Conservation (phyloP, 2,329 filamentous ascomycete genomes). For the Scortechinia acanthostroma region DNA sequence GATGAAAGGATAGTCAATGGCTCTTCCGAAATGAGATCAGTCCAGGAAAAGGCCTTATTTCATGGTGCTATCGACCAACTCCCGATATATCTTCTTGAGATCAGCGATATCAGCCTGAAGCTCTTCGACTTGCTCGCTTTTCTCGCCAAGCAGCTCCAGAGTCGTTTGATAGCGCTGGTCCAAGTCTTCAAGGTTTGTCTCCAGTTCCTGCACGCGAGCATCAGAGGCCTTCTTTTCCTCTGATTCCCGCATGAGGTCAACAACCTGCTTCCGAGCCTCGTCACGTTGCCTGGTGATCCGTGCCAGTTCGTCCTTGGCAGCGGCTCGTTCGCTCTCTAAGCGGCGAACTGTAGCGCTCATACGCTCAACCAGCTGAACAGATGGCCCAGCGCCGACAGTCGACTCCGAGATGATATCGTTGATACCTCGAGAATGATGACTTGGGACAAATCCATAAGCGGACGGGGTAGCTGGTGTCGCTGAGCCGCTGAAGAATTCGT, state of each 20-base stretch:
- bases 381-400: slow-evolving; percentile 53
- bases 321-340: slow-evolving; percentile 55
- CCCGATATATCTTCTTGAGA: slow-evolving; percentile 59
- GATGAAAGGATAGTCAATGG: too few species aligned
- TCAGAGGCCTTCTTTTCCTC: slow-evolving; percentile 41
- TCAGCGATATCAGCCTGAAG: slow-evolving; percentile 53
- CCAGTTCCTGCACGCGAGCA: slow-evolving; percentile 33
- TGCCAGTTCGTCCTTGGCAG: slow-evolving; percentile 49
- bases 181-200: slow-evolving; percentile 36
- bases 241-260: slow-evolving; percentile 53
- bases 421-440: slow-evolving; percentile 30
- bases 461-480: background rate
- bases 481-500: background rate
- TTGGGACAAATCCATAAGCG: background rate
- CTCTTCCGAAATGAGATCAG: too few species aligned
- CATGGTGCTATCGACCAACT: slow-evolving; percentile 50
- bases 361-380: slow-evolving; percentile 58
- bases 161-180: slow-evolving; percentile 50
- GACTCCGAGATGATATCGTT: slow-evolving; percentile 51
- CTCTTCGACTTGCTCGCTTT: slow-evolving; percentile 58
- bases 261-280: slow-evolving; percentile 53
- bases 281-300: slow-evolving; percentile 50
- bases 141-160: slow-evolving; percentile 59
- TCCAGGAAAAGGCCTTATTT: slow-evolving; percentile 27
- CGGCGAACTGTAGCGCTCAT: slow-evolving; percentile 59